phyloP scores from a whole-genome alignment of 1,284 basidiomycete species.

The Xerocomus cyaneibrunnescens region DNA sequence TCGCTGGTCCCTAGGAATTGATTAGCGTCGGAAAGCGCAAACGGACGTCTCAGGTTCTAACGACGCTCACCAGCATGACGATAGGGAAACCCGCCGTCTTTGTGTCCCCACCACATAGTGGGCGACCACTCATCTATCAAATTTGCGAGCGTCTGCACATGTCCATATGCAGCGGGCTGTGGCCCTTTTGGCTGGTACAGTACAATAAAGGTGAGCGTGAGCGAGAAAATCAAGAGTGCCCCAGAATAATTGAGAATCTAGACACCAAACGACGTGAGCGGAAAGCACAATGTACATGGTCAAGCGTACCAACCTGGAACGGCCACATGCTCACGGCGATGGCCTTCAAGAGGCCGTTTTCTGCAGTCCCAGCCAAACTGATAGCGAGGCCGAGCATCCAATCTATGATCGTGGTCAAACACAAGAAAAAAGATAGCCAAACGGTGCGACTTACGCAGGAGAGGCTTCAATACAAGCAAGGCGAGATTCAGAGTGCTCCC shows the following conservation, averaged over 20 bases:
- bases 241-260: conserved; percentile 33
- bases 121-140: conserved; percentile 36
- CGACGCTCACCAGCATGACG: conserved; percentile 24
- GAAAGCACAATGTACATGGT: background rate
- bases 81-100: conserved; percentile 1
- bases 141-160: conserved; percentile 34
- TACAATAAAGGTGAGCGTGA: conserved; percentile 19
- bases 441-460: conserved; percentile 26
- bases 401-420: conserved; percentile 15
- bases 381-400: conserved; percentile 38
- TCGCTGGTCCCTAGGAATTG: conserved; percentile 25
- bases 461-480: conserved; percentile 24
- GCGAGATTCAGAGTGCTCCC: conserved; percentile 14
- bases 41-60: background rate
- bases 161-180: conserved; percentile 34
- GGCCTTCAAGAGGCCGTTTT: conserved; percentile 9
- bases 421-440: background rate
- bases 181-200: conserved; percentile 24
- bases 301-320: conserved; percentile 22
- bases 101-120: conserved; percentile 37
- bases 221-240: conserved; percentile 19
- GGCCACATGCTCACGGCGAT: conserved; percentile 30
- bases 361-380: conserved; percentile 16
- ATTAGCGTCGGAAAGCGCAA: background rate
- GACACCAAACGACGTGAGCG: background rate